phyloP scores from a whole-genome alignment of 768 basidiomycete genomes.

The Pleurotus eryngii region DNA sequence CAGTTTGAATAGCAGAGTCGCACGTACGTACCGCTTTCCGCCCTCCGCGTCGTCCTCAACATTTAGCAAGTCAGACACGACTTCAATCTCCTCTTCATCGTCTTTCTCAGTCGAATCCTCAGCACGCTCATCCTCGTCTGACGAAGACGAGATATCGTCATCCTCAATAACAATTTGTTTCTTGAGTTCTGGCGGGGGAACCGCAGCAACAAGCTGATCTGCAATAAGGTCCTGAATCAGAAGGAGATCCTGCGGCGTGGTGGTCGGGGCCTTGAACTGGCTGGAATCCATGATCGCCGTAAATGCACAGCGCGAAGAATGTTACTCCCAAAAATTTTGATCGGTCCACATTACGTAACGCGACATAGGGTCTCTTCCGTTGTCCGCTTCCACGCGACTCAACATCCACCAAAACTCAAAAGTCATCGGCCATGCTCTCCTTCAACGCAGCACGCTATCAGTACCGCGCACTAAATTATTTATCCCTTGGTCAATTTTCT shows the following conservation, averaged over 20 bases:
- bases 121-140: slow-evolving; percentile 56
- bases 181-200: not conserved
- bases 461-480: not conserved
- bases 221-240: slow-evolving; percentile 70
- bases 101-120: slow-evolving; percentile 21
- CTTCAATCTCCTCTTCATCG: slow-evolving; percentile 41
- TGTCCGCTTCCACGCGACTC: too few relatives aligned
- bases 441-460: slow-evolving; percentile 3
- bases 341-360: not conserved
- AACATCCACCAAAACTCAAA: too few relatives aligned
- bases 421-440: not conserved
- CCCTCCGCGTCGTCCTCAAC: not conserved
- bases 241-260: slow-evolving; percentile 68
- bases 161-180: slow-evolving; percentile 32
- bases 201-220: not conserved
- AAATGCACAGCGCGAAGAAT: not conserved
- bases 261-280: slow-evolving; percentile 58
- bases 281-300: slow-evolving; percentile 14
- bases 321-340: not conserved
- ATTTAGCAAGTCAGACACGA: slow-evolving; percentile 6
- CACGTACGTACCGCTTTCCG: slow-evolving; percentile 1
- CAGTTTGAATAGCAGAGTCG: not conserved
- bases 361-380: too few relatives aligned
- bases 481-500: slow-evolving; percentile 13
- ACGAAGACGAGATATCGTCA: slow-evolving; percentile 29